Base-by-base conservation (phyloP, 148 eudicot genomes). In the Nepenthes mirabilis region DNA sequence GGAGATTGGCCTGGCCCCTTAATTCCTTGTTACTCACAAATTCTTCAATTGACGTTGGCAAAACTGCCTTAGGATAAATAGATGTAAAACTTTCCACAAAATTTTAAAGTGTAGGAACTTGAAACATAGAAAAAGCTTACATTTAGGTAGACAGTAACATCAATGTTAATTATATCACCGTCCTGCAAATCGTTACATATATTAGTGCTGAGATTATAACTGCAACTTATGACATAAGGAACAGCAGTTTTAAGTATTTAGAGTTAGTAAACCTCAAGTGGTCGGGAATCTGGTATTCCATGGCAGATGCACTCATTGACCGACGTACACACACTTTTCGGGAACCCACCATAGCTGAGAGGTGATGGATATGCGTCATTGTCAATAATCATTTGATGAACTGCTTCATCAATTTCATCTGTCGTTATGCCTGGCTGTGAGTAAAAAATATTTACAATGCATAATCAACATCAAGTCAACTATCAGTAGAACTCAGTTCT, bases 321-420 rank as follows among this genome's bases (percentile, higher is more conserved):
- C n/a, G 99, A 93, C 55, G 99, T 93, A 64, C 99, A 93, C 14
- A 93, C 99, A 75, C 99, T 93, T 78, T 93, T 93, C 23, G 99
- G 99, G 69, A 93, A 93, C 9, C 99, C 95, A 56, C 99, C 96
- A 73, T 93, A 93, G 61, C 99, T 89, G 62, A 93, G 91, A 64
- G 99, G 99, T 60, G 99, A 93, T 70, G 99, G 99, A 78, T 93
- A 93, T 35, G 87, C 99, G 49, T 97, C 97, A 68, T 89, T 93
- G 61, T 88, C 97, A 70, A 89, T 77, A 58, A 89, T 93, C 97
- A 93, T 89, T 77, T 86, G 95, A 68, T 93, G 99, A 76, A 93
- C 99, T 52, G 88, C 99, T 76, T 88, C 84, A 75, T 93, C 99
- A 75, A 93, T 89, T 72, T 86, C 91, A 70, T 93, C 99, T 33